Percentiles rank a stretch among this genome's conserved stretches.
These are phyloP conservation scores for Ephemerocybe angulata DNA, from an alignment of 768 basidiomycete species.

Conservation along the genomic window DNA sequence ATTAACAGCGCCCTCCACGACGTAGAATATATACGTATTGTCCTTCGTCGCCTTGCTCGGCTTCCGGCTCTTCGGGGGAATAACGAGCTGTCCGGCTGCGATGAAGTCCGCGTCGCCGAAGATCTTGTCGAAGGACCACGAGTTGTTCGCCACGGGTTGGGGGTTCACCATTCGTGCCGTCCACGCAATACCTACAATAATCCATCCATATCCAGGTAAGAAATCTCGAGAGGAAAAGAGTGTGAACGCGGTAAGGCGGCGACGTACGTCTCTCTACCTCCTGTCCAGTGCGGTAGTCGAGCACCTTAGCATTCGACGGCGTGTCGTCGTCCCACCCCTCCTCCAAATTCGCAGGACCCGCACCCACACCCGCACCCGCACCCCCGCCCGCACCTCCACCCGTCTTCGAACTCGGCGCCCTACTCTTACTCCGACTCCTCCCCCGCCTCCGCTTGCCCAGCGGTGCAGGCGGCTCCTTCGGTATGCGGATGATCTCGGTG, in stretches of 20 bases:
- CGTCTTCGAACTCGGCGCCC: no score
- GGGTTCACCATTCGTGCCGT: slow-evolving; percentile 67
- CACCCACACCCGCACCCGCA: no score
- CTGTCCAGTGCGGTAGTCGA: slow-evolving; percentile 58
- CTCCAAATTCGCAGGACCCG: no score
- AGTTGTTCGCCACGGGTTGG: slow-evolving; percentile 52
- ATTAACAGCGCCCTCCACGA: slow-evolving; percentile 85
- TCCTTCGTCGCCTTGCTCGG: slow-evolving; percentile 87
- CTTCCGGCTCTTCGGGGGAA: slow-evolving; percentile 79
- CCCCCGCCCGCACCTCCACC: no score
- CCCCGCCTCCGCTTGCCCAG: slow-evolving; percentile 39
- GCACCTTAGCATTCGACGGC: slow-evolving; percentile 56
- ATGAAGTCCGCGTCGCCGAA: slow-evolving; percentile 90
- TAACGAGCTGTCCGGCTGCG: slow-evolving; percentile 82
- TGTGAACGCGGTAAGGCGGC: not conserved
- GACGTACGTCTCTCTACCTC: slow-evolving; percentile 72
- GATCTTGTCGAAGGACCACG: slow-evolving; percentile 87
- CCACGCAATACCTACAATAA: slow-evolving; percentile 67
- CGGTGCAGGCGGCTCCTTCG: slow-evolving; percentile 34
- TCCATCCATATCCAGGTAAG: not conserved
- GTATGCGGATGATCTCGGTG: slow-evolving; percentile 61
- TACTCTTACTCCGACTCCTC: slow-evolving; percentile 60
- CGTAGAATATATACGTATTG: slow-evolving; percentile 70
- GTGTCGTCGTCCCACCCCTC: slow-evolving; percentile 89
- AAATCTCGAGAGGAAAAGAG: slow-evolving; percentile 7